These are phyloP conservation scores for Mychonastes homosphaera DNA, from an alignment of 139 green algal genomes.

Conservation along the genomic window DNA sequence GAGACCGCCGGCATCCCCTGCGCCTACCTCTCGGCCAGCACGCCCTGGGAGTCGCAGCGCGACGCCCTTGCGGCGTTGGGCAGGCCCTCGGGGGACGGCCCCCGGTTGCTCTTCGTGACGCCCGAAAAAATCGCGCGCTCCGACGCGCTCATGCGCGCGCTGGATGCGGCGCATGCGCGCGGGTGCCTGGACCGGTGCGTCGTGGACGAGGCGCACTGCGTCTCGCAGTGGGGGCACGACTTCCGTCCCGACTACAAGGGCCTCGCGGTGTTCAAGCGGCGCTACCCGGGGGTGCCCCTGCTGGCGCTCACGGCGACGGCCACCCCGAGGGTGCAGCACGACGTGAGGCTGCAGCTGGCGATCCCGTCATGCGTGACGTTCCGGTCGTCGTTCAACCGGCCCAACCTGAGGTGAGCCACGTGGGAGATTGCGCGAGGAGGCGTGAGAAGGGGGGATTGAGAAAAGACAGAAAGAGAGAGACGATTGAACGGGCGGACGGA, in stretches of 20 bases:
- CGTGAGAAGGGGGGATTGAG: no score
- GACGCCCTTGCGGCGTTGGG: no score
- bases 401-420: slow-evolving; percentile 69
- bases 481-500: no score
- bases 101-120: slow-evolving; percentile 81
- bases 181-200: slow-evolving; percentile 48
- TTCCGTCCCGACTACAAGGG: slow-evolving; percentile 73
- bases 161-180: slow-evolving; percentile 47
- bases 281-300: slow-evolving; percentile 47
- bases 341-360: slow-evolving; percentile 44
- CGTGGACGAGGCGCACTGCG: slow-evolving; percentile 89
- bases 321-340: slow-evolving; percentile 46
- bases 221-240: slow-evolving; percentile 86
- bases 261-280: slow-evolving; percentile 65
- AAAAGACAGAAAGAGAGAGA: no score
- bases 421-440: no score
- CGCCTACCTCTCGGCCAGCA: no score
- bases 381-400: slow-evolving; percentile 83
- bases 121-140: slow-evolving; percentile 74
- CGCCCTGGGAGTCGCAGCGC: no score
- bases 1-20: no score
- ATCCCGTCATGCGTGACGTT: slow-evolving; percentile 63
- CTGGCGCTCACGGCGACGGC: slow-evolving; percentile 74
- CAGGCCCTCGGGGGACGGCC: no score
- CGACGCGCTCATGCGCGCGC: slow-evolving; percentile 43